Base-by-base conservation (phyloP, 768 basidiomycete genomes). In the Lyophyllum semitale region DNA sequence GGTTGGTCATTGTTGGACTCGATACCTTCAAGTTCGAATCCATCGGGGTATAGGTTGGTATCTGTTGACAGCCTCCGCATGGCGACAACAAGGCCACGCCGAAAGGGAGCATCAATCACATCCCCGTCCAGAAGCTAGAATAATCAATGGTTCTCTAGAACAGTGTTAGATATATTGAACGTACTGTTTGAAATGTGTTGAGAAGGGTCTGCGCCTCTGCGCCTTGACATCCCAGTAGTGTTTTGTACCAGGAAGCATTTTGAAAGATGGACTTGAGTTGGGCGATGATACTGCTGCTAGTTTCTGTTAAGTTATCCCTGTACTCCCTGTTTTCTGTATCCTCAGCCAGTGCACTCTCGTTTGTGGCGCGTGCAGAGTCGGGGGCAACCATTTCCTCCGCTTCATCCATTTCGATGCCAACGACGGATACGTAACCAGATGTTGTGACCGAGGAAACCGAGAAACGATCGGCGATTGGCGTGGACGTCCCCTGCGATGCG, bases 41-140 rank as follows among this genome's bases (percentile, higher is more conserved):
- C 37, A 3, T 17, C 6, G 18, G 53, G 45, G 26, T 54, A 54
- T 2, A 54, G 30, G 15, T 33, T 33, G 2, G 46, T 18, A 8
- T 48, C 37, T 15, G 12, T n/a, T 1, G 35, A 54, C 4, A 47
- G 4, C 18, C 53, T 54, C 37, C 46, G 32, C 12, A 35, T 33
- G 8, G 53, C 45, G 25, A 54, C 40, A 40, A 23, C 38, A 18
- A 54, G 38, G 13, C 37, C 18, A 17, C 41, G 27, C 9, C 37
- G 11, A 30, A 54, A 40, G 20, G 15, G 15, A 15, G 42, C 26
- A 22, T 54, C 45, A 9, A 35, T 13, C 6, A 3, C 37, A 12
- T 20, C 33, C 40, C 13, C 23, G 37, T 51, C 49, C 13, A 51
- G 49, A 6, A 51, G 49, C 49, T 51, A 41, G 33, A n/a, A n/a